Evolutionary conservation across 2,329 filamentous ascomycete genomes (phyloP), one percentile per base, ranked within the genome.

Genomic region (Beauveria caledonica): DNA sequence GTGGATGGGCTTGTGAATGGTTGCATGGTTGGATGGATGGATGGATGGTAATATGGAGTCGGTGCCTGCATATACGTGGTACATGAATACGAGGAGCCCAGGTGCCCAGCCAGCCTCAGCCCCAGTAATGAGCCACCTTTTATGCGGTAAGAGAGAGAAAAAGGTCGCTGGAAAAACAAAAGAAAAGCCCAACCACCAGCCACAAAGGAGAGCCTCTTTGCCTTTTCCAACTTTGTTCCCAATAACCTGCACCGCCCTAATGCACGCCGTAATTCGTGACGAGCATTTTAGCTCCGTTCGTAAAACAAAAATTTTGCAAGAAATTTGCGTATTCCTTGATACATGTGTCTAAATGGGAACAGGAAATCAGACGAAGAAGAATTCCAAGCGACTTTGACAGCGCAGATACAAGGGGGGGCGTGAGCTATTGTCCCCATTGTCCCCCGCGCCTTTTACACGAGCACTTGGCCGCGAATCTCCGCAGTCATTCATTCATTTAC

Each of bases 21-120:
- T n/a, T 50, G 25, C 33, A 19, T 27, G 19, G 15, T 23, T 23
- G 21, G 15, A 23, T 17, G 21, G 44, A 13, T 10, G 21, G 44
- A 29, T 33, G 29, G 21, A 33, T 27, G 33, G 33, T 33, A 33
- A 11, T 33, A 49, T 57, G 54, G 54, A 57, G 54, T 49, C 54
- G 44, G 54, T 57, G 54, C 54, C 54, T 57, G 54, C 54, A 57
- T 29, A 57, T 57, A 57, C 44, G 54, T 49, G 54, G 44, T 48
- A 57, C 42, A 39, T 57, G 54, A 57, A 57, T 57, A 57, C 54
- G 54, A 57, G 27, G 5, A 13, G 27, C 23, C 56, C 56, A 57
- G 27, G 5, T 8, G 27, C 23, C 56, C 56, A 42, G 54, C 42
- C 25, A 39, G n/a, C 23, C 42, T 23, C 44, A 57, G 54, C 55